These are phyloP conservation scores for Cladophialophora exuberans DNA, from an alignment of 2,329 filamentous ascomycete genomes.

Conservation along the genomic window DNA sequence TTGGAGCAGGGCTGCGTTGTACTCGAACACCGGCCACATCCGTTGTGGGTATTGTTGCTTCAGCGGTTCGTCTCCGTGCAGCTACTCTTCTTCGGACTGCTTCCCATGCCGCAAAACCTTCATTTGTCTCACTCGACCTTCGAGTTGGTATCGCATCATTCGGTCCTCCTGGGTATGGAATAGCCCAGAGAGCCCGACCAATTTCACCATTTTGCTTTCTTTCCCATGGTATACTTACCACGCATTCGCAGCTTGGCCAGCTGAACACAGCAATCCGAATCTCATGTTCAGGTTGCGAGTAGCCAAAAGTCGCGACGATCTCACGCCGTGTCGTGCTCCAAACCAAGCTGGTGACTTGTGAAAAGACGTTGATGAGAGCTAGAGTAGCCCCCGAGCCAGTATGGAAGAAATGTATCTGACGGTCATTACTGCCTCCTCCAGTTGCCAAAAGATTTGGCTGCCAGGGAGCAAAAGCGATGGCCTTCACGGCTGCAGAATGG, in stretches of 20 bases:
- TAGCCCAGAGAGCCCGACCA: slow-evolving; percentile 74
- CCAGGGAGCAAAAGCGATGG: slow-evolving; percentile 96
- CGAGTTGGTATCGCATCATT: slow-evolving; percentile 38
- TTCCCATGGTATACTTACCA: slow-evolving; percentile 82
- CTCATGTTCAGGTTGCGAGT: slow-evolving; percentile 85
- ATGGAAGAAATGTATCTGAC: slow-evolving; percentile 95
- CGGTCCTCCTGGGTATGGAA: slow-evolving; percentile 74
- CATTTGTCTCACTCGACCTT: slow-evolving; percentile 11
- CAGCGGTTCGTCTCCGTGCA: background rate
- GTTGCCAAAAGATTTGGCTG: slow-evolving; percentile 84
- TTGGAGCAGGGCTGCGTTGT: slow-evolving; percentile 16
- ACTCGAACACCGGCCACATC: background rate
- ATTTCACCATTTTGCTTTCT: slow-evolving; percentile 39
- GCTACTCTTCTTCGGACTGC: slow-evolving; percentile 23
- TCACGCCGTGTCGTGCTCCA: slow-evolving; percentile 87
- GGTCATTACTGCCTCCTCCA: slow-evolving; percentile 90
- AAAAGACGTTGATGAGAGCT: slow-evolving; percentile 87
- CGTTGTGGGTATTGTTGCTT: background rate
- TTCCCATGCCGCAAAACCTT: slow-evolving; percentile 30
- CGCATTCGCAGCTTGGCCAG: slow-evolving; percentile 87
- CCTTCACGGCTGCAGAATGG: slow-evolving; percentile 90
- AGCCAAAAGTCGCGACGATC: slow-evolving; percentile 92
- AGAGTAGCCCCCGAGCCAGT: slow-evolving; percentile 79
- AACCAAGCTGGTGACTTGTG: slow-evolving; percentile 89
- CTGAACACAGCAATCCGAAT: slow-evolving; percentile 90